These are phyloP conservation scores for Calcarisporium arbuscula DNA, from an alignment of 2,329 filamentous ascomycete species.

Conservation along the genomic window DNA sequence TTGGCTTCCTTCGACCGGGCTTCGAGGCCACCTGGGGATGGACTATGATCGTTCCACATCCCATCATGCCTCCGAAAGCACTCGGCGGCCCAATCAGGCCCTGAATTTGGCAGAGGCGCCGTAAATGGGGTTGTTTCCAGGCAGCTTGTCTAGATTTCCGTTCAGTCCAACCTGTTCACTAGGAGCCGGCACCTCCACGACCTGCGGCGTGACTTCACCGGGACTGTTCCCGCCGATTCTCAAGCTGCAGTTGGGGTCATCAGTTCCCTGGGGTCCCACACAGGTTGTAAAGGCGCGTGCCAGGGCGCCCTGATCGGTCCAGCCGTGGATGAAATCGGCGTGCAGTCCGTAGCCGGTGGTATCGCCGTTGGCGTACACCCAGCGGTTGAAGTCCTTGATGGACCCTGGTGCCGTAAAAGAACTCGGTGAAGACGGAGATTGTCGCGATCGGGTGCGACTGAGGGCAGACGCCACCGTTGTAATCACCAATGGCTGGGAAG, in stretches of 20 bases:
- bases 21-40: too few species aligned
- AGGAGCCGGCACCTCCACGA: slow-evolving; percentile 14
- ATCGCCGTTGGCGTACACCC: slow-evolving; percentile 21
- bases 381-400: slow-evolving; percentile 20
- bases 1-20: too few species aligned
- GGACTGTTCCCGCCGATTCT: slow-evolving; percentile 20
- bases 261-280: slow-evolving; percentile 16
- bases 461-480: slow-evolving; percentile 9
- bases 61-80: too few species aligned
- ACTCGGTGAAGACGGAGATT: slow-evolving; percentile 39
- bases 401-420: slow-evolving; percentile 35
- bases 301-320: slow-evolving; percentile 20
- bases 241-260: slow-evolving; percentile 17
- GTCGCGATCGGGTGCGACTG: slow-evolving; percentile 34
- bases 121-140: slow-evolving; percentile 20
- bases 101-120: too few species aligned
- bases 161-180: slow-evolving; percentile 18
- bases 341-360: slow-evolving; percentile 22
- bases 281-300: slow-evolving; percentile 19
- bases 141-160: slow-evolving; percentile 16
- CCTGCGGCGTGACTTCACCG: slow-evolving; percentile 12
- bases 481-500: slow-evolving; percentile 16
- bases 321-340: slow-evolving; percentile 23
- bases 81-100: too few species aligned
- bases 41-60: too few species aligned